Conservation (phyloP, 805 yeast genomes). For the Candida nanaspora region DNA sequence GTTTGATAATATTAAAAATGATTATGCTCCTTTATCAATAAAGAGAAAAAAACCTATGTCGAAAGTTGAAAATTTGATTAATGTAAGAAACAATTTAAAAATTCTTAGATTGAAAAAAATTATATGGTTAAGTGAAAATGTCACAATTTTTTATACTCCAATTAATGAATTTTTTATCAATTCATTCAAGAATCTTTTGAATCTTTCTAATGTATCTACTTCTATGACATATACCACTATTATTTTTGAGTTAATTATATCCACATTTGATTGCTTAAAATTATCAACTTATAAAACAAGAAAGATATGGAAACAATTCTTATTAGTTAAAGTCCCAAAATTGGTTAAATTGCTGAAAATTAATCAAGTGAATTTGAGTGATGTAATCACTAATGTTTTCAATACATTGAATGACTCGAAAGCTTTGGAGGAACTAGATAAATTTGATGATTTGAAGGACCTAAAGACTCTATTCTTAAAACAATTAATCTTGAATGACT, state of each 20-base stretch:
- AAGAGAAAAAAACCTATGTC: no score
- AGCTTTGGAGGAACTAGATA: not conserved
- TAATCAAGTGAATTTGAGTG: slow-evolving; percentile 21
- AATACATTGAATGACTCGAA: slow-evolving; percentile 8
- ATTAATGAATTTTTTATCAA: slow-evolving; percentile 17
- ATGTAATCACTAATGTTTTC: slow-evolving; percentile 13
- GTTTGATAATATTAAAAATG: slow-evolving; percentile 11
- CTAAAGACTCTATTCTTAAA: slow-evolving; percentile 11
- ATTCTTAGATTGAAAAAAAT: slow-evolving; percentile 19
- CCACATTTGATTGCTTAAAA: slow-evolving; percentile 20
- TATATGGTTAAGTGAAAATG: slow-evolving; percentile 25
- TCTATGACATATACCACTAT: slow-evolving; percentile 22
- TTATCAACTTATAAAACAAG: slow-evolving; percentile 13
- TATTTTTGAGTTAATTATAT: slow-evolving; percentile 19
- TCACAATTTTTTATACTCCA: slow-evolving; percentile 16
- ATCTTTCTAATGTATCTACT: slow-evolving; percentile 21
- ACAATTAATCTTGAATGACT: slow-evolving; percentile 14
- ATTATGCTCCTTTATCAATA: no score
- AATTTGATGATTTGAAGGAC: not conserved
- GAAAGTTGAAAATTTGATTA: slow-evolving; percentile 4
- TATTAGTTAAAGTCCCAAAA: slow-evolving; percentile 19
- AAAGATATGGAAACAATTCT: slow-evolving; percentile 20
- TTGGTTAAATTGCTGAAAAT: slow-evolving; percentile 19
- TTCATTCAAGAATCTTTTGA: slow-evolving; percentile 21
- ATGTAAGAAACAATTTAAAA: slow-evolving; percentile 12